Base-by-base conservation (phyloP, 176 grass and related monocot genomes). In the Echinochloa phyllopogon region DNA sequence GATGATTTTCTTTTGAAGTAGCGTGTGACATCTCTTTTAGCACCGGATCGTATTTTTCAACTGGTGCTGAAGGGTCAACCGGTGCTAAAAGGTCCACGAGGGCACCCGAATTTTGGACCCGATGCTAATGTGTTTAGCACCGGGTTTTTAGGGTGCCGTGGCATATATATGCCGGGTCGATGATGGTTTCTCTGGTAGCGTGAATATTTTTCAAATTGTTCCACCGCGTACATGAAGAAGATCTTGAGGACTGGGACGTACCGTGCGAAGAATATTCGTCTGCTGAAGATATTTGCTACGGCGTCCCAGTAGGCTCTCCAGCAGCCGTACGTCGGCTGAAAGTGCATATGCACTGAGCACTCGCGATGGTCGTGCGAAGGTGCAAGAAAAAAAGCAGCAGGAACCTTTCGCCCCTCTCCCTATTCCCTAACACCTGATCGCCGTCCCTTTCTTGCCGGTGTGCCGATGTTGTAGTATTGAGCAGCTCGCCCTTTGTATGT, bases 321-420 rank as follows among this genome's bases (percentile, higher is more conserved):
- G 60, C 76, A 65, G 44, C 61, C 61, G n/a, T n/a, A n/a, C n/a
- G 14, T 78, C 41, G 25, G 77, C 25, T 45, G 17, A 65, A 79
- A 79, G 60, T 43, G 2, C 15, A 23, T 56, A 23, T 56, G 24
- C 17, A 47, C 29, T 33, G 29, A 42, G 18, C 60, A 25, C 69
- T 71, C 36, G 6, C 67, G 67, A 43, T 27, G 68, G n/a, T 8
- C 0, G 42, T 71, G 68, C 68, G n/a, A 21, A 58, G 15, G 39
- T 42, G 8, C 21, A 45, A 15, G 42, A 47, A 59, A 42, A 47
- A 59, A 42, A 25, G 9, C 29, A 33, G 1, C n/a, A 10, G 49
- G 39, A 4, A 43, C 67, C 16, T 82, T 59, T 71, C 41, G 1
- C 18, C 24, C 65, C 43, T 36, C 69, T 36, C 69, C 44, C n/a